These are phyloP conservation scores for Cytospora schulzeri DNA, from an alignment of 2,329 filamentous ascomycete species.

Conservation along the genomic window DNA sequence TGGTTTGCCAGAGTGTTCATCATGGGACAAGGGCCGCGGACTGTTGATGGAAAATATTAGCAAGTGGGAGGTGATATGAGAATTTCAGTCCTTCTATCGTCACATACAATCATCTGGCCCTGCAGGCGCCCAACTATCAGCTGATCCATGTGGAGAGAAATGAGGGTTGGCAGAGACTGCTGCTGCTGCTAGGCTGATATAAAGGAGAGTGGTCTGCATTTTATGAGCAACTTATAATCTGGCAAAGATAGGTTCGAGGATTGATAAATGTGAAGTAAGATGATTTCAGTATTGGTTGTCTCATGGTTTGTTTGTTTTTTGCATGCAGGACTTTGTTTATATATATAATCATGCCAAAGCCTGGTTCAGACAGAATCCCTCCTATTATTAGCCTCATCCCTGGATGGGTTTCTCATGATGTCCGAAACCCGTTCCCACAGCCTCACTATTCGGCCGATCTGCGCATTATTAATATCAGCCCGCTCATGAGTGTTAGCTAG, in stretches of 20 bases:
- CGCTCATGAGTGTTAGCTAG: neutral
- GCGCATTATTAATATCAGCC: neutral
- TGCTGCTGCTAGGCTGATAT: neutral
- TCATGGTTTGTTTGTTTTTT: neutral
- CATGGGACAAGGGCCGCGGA: conserved; percentile 51
- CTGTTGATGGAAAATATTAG: conserved; percentile 28
- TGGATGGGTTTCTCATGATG: neutral
- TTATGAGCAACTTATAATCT: neutral
- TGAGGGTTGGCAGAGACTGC: neutral
- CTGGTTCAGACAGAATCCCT: neutral
- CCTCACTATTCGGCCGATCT: neutral
- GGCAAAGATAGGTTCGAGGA: too few relatives aligned
- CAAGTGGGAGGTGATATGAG: neutral
- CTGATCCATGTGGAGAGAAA: too few relatives aligned
- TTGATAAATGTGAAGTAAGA: too few relatives aligned
- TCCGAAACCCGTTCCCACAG: neutral
- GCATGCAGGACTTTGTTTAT: neutral
- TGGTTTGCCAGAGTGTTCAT: conserved; percentile 56
- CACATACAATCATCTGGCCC: too few relatives aligned
- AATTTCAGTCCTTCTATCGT: neutral
- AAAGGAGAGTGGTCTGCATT: neutral
- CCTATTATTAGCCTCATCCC: too few relatives aligned
- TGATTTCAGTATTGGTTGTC: too few relatives aligned
- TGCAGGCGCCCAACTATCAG: neutral
- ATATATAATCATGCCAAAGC: neutral